Evolutionary conservation across 768 basidiomycete species (phyloP), one percentile per base, ranked within the genome.

Genomic region (Agaricus subrufescens): DNA sequence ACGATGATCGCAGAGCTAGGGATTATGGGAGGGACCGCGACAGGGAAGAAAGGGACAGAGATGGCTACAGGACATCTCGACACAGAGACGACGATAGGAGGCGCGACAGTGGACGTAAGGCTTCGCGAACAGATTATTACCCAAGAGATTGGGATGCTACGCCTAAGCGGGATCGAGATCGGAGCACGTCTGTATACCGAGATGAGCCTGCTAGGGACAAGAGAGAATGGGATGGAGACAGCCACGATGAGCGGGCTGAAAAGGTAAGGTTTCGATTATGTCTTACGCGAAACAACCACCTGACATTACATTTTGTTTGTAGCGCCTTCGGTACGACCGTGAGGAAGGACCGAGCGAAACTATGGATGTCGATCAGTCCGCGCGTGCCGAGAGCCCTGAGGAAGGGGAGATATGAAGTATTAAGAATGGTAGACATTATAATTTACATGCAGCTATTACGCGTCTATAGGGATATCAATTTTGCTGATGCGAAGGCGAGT

Each of bases 401-500:
- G 91, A 94, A 67, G 91, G 91, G 26, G 91, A 93, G 67, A 94
- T 94, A 63, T 92, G 63, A 78, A 59, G 50, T 62, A 58, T 48
- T 56, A 46, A 54, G 59, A 42, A 50, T 38, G 44, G 15, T 46
- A 19, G 45, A 56, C 34, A 38, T 61, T 45, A 57, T 61, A 53
- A 54, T 57, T 56, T 62, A 59, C 60, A 58, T 58, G 56, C 61
- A 48, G 62, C 34, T 34, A 34, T 60, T 65, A 68, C 59, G 66
- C 59, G 27, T 61, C 58, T 43, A 58, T n/a, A 43, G 65, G 67
- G 62, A 81, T 70, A 48, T 80, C 75, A 61, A 99, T 94, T 46
- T 87, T 79, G 19, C 94, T 94, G 61, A 99, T 89, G 50, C 95
- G 81, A 57, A 99, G 80, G 67, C 94, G 83, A n/a, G 96, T 98